Base-by-base conservation (phyloP, 129 eudicot species). In the Saussurea involucrata region DNA sequence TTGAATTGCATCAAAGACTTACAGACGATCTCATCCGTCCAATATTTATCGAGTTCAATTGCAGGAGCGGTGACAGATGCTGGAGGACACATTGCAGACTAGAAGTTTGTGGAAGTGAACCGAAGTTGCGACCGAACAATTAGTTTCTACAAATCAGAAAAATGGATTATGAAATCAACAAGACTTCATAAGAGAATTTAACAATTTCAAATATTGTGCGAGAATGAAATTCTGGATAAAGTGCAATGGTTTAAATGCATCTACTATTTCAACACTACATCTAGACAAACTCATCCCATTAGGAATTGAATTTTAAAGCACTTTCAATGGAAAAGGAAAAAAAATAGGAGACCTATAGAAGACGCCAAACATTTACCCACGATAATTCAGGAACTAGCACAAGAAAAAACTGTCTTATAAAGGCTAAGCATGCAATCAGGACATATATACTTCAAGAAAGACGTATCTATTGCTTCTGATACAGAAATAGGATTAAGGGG, bases 11-110 rank as follows among this genome's bases (percentile, higher is more conserved):
- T 66, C 55, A 92, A 67, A 6, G 12, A 66, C 75, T 63, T 72
- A 29, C 77, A 67, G 65, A 89, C 49, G 24, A 70, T 77, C 72
- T 87, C 89, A 20, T 87, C 87, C 13, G 88, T 82, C 74, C 78
- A 82, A 69, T 42, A 80, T 6, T 40, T 53, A 67, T 75, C 78
- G 31, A 85, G 76, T 46, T 67, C 82, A 74, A 55, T 15, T 13
- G 71, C 63, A 67, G 85, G 82, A 28, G 82, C 74, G 64, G 34
- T 15, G 69, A 53, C 61, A 53, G 83, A 33, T 21, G 89, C 68
- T 71, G 87, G 86, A 71, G 91, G 90, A 84, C 87, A 84, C 96
- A 90, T 90, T 64, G 78, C 55, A 34, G 68, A 66, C 24, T 55
- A 28, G 29, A 9, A 53, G 66, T 63, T 64, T n/a, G 76, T 37